Conservation (phyloP, 169 alveolate genomes). For the Plasmodium cynomolgi region DNA sequence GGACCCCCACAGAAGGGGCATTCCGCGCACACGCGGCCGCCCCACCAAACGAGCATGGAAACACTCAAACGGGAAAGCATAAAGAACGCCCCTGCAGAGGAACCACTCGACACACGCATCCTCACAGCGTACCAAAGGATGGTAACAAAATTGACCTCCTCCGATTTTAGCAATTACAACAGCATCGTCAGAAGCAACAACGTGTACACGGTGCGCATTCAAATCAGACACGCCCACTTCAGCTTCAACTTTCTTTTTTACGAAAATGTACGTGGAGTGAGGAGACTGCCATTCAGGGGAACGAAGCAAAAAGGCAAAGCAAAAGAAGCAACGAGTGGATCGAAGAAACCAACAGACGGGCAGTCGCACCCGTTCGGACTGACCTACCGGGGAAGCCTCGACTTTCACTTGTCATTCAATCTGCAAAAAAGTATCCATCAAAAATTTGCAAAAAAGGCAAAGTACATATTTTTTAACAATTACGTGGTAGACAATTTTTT, state of each 20-base stretch:
- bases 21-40: not conserved
- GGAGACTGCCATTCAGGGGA: not conserved
- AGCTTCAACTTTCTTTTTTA: slow-evolving; percentile 35
- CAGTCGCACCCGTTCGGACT: not conserved
- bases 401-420: slow-evolving; percentile 5
- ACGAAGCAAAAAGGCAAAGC: not conserved
- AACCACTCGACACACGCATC: not conserved
- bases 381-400: slow-evolving; percentile 8
- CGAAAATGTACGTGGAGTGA: not conserved
- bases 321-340: not conserved
- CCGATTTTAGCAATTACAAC: slow-evolving; percentile 22
- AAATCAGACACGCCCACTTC: not conserved
- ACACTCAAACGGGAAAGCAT: not conserved
- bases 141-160: not conserved
- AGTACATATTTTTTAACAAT: slow-evolving; percentile 21
- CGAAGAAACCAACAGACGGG: not conserved
- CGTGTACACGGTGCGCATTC: not conserved
- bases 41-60: not conserved
- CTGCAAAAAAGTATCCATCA: slow-evolving; percentile 15
- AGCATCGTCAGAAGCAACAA: slow-evolving; percentile 19
- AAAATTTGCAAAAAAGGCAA: slow-evolving; percentile 8
- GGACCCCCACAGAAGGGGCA: not conserved
- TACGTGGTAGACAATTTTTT: slow-evolving; percentile 8
- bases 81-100: not conserved
- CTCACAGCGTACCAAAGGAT: not conserved